Conservation (phyloP, 306 rosid species). For the Malus fusca region DNA sequence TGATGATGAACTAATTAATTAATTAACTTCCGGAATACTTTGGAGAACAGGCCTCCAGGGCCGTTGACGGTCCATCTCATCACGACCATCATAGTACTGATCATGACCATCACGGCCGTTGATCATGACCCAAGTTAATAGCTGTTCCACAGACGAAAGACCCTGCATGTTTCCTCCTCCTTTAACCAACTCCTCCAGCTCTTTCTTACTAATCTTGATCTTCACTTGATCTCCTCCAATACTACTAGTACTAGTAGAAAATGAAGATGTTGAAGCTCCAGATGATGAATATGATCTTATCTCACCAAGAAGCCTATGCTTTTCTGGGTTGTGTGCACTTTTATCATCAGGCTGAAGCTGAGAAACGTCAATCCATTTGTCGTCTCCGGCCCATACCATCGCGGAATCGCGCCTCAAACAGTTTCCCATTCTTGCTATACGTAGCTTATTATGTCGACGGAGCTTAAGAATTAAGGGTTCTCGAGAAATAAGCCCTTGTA, state of each 20-base stretch:
- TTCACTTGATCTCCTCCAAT: slow-evolving; percentile 27
- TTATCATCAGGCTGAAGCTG: slow-evolving; percentile 5
- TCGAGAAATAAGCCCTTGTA: not conserved
- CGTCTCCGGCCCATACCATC: slow-evolving; percentile 38
- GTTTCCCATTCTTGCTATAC: slow-evolving; percentile 46
- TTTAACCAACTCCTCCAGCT: slow-evolving; percentile 38
- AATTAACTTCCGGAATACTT: slow-evolving; percentile 53
- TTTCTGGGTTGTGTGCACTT: slow-evolving; percentile 6
- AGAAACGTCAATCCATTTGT: not conserved
- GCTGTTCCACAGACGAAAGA: slow-evolving; percentile 33
- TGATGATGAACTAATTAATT: not conserved
- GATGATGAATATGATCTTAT: not conserved
- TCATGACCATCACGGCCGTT: slow-evolving; percentile 18
- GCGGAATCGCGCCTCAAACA: slow-evolving; percentile 31
- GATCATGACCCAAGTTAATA: slow-evolving; percentile 28
- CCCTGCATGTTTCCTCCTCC: slow-evolving; percentile 14
- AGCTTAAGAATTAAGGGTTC: not conserved
- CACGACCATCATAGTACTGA: not conserved
- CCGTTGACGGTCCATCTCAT: slow-evolving; percentile 26
- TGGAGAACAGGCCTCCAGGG: slow-evolving; percentile 57
- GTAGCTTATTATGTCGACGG: not conserved
- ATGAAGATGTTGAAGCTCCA: not conserved
- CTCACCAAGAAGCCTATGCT: slow-evolving; percentile 25
- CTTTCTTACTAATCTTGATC: slow-evolving; percentile 59
- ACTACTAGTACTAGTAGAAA: not conserved